These are phyloP conservation scores for Candida glaebosa DNA, from an alignment of 805 yeast genomes.

Conservation along the genomic window DNA sequence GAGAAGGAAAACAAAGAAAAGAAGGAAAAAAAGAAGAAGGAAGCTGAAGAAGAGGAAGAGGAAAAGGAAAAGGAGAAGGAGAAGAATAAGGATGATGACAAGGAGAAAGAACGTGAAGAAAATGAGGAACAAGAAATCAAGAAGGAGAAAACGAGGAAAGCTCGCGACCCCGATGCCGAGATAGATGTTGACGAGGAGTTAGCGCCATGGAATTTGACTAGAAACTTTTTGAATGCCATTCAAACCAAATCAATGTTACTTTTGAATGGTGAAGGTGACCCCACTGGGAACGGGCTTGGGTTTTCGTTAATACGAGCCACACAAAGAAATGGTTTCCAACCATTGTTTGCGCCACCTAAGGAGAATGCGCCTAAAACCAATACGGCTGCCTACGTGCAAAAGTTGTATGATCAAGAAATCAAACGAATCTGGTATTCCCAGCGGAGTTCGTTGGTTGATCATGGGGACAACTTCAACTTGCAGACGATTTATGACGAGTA, in stretches of 20 bases:
- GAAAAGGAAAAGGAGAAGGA: conserved; percentile 27
- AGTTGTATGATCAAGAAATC: conserved; percentile 87
- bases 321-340: conserved; percentile 86
- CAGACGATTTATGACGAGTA: conserved; percentile 36
- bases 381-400: conserved; percentile 64
- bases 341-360: conserved; percentile 32
- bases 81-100: conserved; percentile 19
- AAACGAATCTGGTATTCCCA: conserved; percentile 88
- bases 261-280: conserved; percentile 92
- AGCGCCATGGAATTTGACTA: conserved; percentile 92
- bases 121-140: conserved; percentile 12
- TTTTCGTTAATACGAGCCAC: conserved; percentile 86
- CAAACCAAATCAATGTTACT: conserved; percentile 97
- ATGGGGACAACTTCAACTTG: conserved; percentile 36
- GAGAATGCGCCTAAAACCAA: conserved; percentile 37
- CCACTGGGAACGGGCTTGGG: conserved; percentile 86
- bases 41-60: conserved; percentile 37
- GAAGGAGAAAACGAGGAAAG: conserved; percentile 28
- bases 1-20: conserved; percentile 21
- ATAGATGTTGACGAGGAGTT: conserved; percentile 76
- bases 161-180: conserved; percentile 34
- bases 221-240: conserved; percentile 88
- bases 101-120: conserved; percentile 24
- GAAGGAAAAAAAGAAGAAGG: conserved; percentile 33
- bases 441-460: conserved; percentile 49